These are phyloP conservation scores for Phalaenopsis aphrodite DNA, from an alignment of 106 monocot genomes.

Conservation along the genomic window DNA sequence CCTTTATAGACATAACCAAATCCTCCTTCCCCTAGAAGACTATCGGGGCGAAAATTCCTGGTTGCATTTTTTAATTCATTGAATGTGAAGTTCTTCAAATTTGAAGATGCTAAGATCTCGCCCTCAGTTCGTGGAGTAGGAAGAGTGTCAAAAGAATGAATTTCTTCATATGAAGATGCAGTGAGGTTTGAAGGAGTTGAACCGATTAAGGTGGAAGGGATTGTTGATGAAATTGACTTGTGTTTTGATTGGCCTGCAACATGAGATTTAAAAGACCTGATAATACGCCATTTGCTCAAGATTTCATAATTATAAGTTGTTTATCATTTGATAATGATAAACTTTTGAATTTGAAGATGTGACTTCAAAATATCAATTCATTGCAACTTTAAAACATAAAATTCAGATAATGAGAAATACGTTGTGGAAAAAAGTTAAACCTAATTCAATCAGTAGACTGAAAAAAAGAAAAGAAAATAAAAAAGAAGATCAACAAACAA, in stretches of 20 bases:
- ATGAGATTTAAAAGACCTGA: not conserved
- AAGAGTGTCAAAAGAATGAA: constrained; percentile 20
- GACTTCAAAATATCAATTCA: no score
- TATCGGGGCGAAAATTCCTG: constrained; percentile 71
- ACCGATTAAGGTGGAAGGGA: constrained; percentile 24
- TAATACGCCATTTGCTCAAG: not conserved
- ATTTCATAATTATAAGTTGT: not conserved
- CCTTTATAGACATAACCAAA: constrained; percentile 91
- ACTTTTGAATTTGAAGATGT: not conserved
- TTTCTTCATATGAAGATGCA: constrained; percentile 36
- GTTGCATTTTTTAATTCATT: constrained; percentile 67
- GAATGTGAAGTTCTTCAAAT: constrained; percentile 65
- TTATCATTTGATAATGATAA: not conserved
- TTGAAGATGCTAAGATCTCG: constrained; percentile 71
- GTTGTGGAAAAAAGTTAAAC: no score
- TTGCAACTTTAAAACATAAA: no score
- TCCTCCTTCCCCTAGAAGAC: constrained; percentile 83
- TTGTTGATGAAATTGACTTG: constrained; percentile 11
- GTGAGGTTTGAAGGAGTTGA: constrained; percentile 41
- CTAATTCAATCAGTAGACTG: no score
- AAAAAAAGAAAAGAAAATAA: no score
- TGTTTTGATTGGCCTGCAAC: constrained; percentile 33
- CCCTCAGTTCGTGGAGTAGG: constrained; percentile 56
- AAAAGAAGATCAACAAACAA: no score
- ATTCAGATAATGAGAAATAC: no score